A percentile compares a stretch with the other conserved stretches of the same genome.
These are phyloP conservation scores for Nothophoma quercina DNA, from an alignment of 2,329 filamentous ascomycete species.

Conservation along the genomic window DNA sequence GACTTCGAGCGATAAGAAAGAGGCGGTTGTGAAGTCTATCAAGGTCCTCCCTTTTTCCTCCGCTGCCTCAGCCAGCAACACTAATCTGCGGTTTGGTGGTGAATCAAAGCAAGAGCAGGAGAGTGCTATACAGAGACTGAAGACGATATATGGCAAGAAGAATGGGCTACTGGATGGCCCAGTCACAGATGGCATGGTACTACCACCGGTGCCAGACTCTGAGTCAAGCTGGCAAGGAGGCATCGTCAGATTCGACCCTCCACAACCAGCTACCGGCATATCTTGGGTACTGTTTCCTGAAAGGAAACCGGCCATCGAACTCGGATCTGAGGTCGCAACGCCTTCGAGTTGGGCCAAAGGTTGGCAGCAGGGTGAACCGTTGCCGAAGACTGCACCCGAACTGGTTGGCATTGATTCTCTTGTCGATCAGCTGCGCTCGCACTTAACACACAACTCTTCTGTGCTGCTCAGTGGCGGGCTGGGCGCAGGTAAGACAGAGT, in stretches of 20 bases:
- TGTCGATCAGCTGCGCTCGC: conserved; percentile 74
- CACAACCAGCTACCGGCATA: conserved; percentile 41
- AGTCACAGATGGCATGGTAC: conserved; percentile 84
- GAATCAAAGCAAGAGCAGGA: conserved; percentile 85
- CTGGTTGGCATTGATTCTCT: conserved; percentile 87
- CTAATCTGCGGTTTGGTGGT: conserved; percentile 84
- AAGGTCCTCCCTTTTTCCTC: conserved; percentile 82
- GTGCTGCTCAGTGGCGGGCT: conserved; percentile 88
- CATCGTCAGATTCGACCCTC: conserved; percentile 77
- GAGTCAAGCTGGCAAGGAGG: conserved; percentile 79
- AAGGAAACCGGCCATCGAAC: conserved; percentile 73
- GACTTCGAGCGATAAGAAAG: conserved; percentile 50
- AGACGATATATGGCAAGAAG: conserved; percentile 72
- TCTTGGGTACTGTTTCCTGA: conserved; percentile 83
- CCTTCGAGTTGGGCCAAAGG: conserved; percentile 62
- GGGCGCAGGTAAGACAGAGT: conserved; percentile 86
- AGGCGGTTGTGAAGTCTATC: conserved; percentile 66
- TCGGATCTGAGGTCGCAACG: conserved; percentile 75
- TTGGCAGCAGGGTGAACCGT: conserved; percentile 62
- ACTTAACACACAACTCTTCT: conserved; percentile 85
- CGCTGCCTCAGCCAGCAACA: conserved; percentile 61
- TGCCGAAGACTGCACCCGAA: conserved; percentile 62
- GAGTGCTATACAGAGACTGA: conserved; percentile 75
- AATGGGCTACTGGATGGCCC: conserved; percentile 79
- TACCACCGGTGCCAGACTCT: conserved; percentile 67